Conservation (phyloP, 495 filamentous ascomycete genomes). For the Penicillium robsamsonii region DNA sequence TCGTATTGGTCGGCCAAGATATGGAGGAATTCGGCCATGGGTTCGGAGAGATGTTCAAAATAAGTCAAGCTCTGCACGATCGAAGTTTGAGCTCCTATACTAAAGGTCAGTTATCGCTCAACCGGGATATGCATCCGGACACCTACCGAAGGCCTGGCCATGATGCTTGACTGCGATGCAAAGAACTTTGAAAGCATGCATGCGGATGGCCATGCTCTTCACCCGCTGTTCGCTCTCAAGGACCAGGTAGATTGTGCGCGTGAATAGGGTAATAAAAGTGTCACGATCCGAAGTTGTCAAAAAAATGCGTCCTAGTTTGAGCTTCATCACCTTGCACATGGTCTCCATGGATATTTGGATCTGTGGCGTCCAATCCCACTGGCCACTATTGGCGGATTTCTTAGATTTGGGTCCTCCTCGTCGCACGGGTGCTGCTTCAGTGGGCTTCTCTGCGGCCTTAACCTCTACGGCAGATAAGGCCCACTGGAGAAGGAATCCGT, state of each 20-base stretch:
- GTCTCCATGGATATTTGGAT: conserved; percentile 83
- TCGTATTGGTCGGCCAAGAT: conserved; percentile 97
- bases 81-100: conserved; percentile 89
- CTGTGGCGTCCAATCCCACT: conserved; percentile 86
- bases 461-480: conserved; percentile 87
- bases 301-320: conserved; percentile 90
- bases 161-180: conserved; percentile 98
- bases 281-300: conserved; percentile 95
- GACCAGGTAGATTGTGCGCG: conserved; percentile 88
- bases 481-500: conserved; percentile 94
- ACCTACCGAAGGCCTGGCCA: conserved; percentile 89
- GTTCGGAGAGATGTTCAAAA: conserved; percentile 96
- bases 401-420: conserved; percentile 79
- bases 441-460: conserved; percentile 84
- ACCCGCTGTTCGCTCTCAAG: conserved; percentile 91
- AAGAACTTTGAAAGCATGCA: conserved; percentile 95
- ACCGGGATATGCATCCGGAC: neutral
- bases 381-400: conserved; percentile 69
- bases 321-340: conserved; percentile 93
- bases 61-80: conserved; percentile 97
- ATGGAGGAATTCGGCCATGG: conserved; percentile 97
- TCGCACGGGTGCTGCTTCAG: conserved; percentile 63
- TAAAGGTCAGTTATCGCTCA: conserved; percentile 16
- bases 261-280: conserved; percentile 90
- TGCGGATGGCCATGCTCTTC: conserved; percentile 85